Evolutionary conservation across 2,329 filamentous ascomycete species (phyloP).

Genomic region (Hymenoscyphus salicellus): DNA sequence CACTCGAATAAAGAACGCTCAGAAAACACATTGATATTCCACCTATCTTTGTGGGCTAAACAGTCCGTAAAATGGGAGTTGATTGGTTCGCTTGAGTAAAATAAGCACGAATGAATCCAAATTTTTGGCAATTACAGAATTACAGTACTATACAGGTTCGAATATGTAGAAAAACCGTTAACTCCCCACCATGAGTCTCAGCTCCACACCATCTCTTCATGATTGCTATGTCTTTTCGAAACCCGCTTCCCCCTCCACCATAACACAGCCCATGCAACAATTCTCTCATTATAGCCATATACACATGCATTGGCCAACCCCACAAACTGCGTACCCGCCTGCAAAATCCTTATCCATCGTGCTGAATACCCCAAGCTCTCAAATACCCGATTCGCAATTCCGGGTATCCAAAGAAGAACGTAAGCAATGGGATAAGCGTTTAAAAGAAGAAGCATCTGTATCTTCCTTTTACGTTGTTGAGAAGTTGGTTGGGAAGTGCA

Average conservation of each 20-base stretch:
- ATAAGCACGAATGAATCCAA: too few species aligned
- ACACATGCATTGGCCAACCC: slow-evolving; percentile 41
- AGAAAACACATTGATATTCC: too few species aligned
- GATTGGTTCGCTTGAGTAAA: too few species aligned
- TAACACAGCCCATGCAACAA: neutral
- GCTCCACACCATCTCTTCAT: too few species aligned
- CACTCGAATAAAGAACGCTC: too few species aligned
- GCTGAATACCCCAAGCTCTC: slow-evolving; percentile 28
- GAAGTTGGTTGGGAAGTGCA: neutral
- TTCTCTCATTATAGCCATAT: slow-evolving; percentile 39
- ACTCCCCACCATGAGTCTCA: too few species aligned
- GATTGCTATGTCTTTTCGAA: too few species aligned
- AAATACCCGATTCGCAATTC: slow-evolving; percentile 37
- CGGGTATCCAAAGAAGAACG: slow-evolving; percentile 41
- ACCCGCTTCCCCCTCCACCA: slow-evolving; percentile 2
- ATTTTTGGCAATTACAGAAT: too few species aligned
- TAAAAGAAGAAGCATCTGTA: slow-evolving; percentile 37
- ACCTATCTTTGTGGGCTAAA: too few species aligned
- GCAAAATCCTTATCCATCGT: slow-evolving; percentile 32
- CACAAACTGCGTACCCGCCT: slow-evolving; percentile 40
- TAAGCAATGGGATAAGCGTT: slow-evolving; percentile 41
- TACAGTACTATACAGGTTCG: too few species aligned
- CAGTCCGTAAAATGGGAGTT: too few species aligned
- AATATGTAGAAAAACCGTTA: too few species aligned
- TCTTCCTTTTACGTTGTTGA: slow-evolving; percentile 7